These are phyloP conservation scores for Cutaneotrichosporon mucoides DNA, from an alignment of 1,284 basidiomycete species.

Conservation along the genomic window DNA sequence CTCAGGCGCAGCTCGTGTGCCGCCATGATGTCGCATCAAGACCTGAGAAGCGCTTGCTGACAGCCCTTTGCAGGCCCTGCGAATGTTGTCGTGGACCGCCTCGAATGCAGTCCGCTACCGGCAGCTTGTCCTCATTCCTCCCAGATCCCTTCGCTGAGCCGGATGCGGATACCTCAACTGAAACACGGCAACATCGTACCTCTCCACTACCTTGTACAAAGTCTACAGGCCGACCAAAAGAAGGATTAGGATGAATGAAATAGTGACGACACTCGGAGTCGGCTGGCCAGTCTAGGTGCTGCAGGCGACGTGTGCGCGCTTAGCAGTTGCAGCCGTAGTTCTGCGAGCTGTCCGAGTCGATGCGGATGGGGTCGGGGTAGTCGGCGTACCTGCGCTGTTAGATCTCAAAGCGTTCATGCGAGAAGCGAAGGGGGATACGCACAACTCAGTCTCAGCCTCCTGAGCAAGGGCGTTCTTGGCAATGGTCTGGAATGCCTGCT, in stretches of 20 bases:
- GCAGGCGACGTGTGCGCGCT: background rate
- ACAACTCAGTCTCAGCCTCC: constrained; percentile 82
- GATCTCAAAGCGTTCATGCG: background rate
- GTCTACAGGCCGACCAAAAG: constrained; percentile 7
- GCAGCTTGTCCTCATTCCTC: no score
- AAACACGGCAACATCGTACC: background rate
- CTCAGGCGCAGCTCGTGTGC: no score
- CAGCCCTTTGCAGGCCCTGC: no score
- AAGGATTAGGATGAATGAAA: constrained; percentile 1
- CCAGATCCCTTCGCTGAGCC: no score
- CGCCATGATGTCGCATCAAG: no score
- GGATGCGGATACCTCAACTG: no score
- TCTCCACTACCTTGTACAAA: constrained; percentile 6
- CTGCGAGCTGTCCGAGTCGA: constrained; percentile 88
- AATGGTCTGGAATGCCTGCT: constrained; percentile 99
- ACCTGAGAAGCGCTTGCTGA: no score
- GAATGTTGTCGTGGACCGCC: no score
- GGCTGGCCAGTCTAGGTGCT: background rate
- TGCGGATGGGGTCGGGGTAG: constrained; percentile 98
- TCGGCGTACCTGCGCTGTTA: constrained; percentile 75
- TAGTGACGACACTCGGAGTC: constrained; percentile 1
- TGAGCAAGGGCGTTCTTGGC: constrained; percentile 97
- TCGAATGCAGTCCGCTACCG: no score
- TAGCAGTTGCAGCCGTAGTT: constrained; percentile 89
- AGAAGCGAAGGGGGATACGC: no score